Conservation (phyloP, 805 yeast species). For the Phaffomyces antillensis region DNA sequence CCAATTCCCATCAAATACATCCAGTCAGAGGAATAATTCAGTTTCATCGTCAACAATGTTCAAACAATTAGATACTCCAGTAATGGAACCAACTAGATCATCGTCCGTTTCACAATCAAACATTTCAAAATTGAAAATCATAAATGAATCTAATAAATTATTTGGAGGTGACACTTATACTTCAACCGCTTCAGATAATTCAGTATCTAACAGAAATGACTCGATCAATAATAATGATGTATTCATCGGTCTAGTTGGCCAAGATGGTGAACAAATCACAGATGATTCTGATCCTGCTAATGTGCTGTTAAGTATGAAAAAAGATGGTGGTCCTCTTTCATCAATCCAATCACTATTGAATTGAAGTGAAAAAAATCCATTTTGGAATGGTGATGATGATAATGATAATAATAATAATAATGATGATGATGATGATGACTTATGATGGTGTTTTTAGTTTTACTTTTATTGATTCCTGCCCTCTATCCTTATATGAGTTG, state of each 20-base stretch:
- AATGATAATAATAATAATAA: too few relatives aligned
- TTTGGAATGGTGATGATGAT: too few relatives aligned
- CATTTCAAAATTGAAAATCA: background rate
- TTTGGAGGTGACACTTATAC: too few relatives aligned
- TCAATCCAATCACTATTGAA: slow-evolving; percentile 20
- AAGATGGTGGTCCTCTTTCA: slow-evolving; percentile 13
- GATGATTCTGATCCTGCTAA: slow-evolving; percentile 12
- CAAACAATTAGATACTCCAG: background rate
- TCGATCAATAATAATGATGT: background rate
- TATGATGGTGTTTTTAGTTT: too few relatives aligned
- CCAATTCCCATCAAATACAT: slow-evolving; percentile 12
- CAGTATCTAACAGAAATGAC: background rate
- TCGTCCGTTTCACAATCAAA: background rate
- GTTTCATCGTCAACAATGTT: background rate
- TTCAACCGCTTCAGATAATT: background rate
- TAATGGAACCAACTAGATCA: background rate
- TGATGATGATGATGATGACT: too few relatives aligned
- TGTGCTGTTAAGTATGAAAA: slow-evolving; percentile 18
- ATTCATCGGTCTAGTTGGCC: background rate
- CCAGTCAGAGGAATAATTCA: background rate
- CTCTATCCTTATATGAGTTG: too few relatives aligned
- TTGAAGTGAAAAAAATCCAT: background rate
- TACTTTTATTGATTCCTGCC: too few relatives aligned
- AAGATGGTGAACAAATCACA: background rate
- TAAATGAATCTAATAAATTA: background rate